phyloP scores from a whole-genome alignment of 768 basidiomycete species.

The Hygrophoropsis aurantiaca region DNA sequence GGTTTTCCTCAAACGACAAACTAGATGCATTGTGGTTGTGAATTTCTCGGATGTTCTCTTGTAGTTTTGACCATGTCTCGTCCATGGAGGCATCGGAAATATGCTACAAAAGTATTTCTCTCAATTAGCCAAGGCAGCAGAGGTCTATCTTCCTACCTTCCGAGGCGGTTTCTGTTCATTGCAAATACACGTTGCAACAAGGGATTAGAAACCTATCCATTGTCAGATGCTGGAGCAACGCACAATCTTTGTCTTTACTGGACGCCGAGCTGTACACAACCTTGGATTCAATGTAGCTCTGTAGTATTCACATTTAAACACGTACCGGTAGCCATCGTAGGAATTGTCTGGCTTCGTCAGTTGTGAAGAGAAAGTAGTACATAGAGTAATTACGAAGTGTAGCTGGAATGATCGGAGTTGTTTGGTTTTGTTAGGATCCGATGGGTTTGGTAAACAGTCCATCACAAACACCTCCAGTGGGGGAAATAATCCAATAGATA shows the following conservation, averaged over 20 bases:
- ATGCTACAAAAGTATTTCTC: too few species aligned
- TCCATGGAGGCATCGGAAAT: conserved; percentile 75
- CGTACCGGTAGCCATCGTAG: conserved; percentile 31
- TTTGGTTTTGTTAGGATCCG: conserved; percentile 33
- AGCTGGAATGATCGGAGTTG: conserved; percentile 13
- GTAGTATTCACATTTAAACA: too few species aligned
- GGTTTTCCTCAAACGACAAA: conserved; percentile 91
- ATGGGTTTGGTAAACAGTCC: conserved; percentile 30
- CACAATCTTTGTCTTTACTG: conserved; percentile 42
- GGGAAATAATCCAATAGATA: conserved; percentile 10
- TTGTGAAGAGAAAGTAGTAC: conserved; percentile 11
- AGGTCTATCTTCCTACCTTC: conserved; percentile 38
- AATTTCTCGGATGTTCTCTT: conserved; percentile 89
- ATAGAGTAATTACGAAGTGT: conserved; percentile 3
- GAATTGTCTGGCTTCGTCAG: conserved; percentile 6
- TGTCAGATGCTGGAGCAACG: conserved; percentile 26
- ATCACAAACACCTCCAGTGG: conserved; percentile 1
- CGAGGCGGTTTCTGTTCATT: conserved; percentile 42
- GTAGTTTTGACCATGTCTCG: conserved; percentile 79
- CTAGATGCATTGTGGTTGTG: conserved; percentile 90
- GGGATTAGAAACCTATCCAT: conserved; percentile 18
- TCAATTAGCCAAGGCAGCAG: too few species aligned
- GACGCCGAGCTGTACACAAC: conserved; percentile 22
- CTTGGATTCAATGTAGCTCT: conserved; percentile 12
- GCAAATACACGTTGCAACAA: conserved; percentile 9